Percentiles rank a stretch among this genome's conserved stretches.
These are phyloP conservation scores for Pyricularia grisea DNA, from an alignment of 2,329 filamentous ascomycete genomes.

Conservation along the genomic window DNA sequence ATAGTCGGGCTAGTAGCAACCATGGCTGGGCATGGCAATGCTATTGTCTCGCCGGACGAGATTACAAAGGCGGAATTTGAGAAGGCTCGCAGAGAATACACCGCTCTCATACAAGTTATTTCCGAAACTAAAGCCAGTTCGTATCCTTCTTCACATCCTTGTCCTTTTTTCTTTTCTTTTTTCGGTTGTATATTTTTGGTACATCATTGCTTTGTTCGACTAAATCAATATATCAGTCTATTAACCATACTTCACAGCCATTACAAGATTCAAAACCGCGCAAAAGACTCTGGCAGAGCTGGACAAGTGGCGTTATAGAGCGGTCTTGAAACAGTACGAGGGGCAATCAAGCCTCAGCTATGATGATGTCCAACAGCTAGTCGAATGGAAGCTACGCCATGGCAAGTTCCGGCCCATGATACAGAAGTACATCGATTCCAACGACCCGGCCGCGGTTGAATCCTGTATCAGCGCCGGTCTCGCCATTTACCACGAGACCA, in stretches of 20 bases:
- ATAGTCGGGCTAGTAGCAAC: background rate
- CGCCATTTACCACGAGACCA: constrained; percentile 18
- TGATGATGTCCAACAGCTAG: constrained; percentile 48
- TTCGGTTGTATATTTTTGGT: background rate
- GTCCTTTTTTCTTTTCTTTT: background rate
- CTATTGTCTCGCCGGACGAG: constrained; percentile 9
- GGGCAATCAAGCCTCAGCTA: constrained; percentile 32
- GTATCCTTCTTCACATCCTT: constrained; percentile 11
- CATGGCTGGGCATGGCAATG: background rate
- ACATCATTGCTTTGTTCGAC: background rate
- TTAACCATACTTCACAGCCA: background rate
- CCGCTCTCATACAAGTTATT: constrained; percentile 16
- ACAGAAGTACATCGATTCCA: constrained; percentile 52
- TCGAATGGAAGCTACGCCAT: constrained; percentile 64
- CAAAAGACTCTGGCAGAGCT: constrained; percentile 45
- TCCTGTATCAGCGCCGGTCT: constrained; percentile 44
- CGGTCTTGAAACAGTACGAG: constrained; percentile 38
- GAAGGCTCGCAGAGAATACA: constrained; percentile 10
- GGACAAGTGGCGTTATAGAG: constrained; percentile 49
- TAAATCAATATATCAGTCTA: background rate
- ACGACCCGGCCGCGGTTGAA: constrained; percentile 37
- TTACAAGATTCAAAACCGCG: constrained; percentile 26
- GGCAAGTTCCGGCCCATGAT: constrained; percentile 54
- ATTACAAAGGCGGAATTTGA: constrained; percentile 18
- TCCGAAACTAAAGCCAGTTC: constrained; percentile 35